Base-by-base conservation (phyloP, 2,329 filamentous ascomycete species). In the Aspergillus thermomutatus region DNA sequence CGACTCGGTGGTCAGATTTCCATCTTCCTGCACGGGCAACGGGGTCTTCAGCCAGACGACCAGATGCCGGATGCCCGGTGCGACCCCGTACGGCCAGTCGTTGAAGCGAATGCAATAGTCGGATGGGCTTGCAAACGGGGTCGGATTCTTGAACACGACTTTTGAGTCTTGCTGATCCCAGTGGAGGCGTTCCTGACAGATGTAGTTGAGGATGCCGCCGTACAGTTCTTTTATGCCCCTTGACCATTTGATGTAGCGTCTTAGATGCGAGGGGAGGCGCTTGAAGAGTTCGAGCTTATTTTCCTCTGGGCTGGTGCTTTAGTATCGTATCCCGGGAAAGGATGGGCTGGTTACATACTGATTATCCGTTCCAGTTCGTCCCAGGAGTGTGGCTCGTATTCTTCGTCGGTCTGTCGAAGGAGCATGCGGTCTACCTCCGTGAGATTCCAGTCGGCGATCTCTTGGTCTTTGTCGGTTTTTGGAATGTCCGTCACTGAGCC, bases 61-160 rank as follows among this genome's bases (percentile, higher is more conserved):
- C 1, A 54, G 47, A 14, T 57, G 55, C 19, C 26, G 17, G 14
- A 50, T 53, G 1, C 23, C 51, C 9, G 46, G 40, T 3, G 40
- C 45, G 3, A 45, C 41, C 1, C 49, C 54, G 41, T 55, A 55
- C 8, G 54, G 54, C 54, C 54, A 55, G 54, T 55, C 54, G 26
- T 55, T 55, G 27, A 49, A 49, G 23, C 51, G 49, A 26, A 55
- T 48, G 11, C 54, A 49, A 21, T 52, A 55, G 41, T 55, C 54
- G 1, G 54, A 34, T 3, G 21, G 14, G 28, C 52, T 27, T 10
- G 49, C 28, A n/a, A 55, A 52, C n/a, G 54, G 54, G n/a, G 23
- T 47, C 9, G 49, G 14, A 26, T 55, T 34, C 11, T 23, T 11
- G 26, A 27, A 54, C 5, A 23, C n/a, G 28, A 49, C 17, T 9